Percentiles rank a stretch among this genome's conserved stretches.
phyloP scores from a whole-genome alignment of 768 basidiomycete genomes.

The Auricularia sp. region DNA sequence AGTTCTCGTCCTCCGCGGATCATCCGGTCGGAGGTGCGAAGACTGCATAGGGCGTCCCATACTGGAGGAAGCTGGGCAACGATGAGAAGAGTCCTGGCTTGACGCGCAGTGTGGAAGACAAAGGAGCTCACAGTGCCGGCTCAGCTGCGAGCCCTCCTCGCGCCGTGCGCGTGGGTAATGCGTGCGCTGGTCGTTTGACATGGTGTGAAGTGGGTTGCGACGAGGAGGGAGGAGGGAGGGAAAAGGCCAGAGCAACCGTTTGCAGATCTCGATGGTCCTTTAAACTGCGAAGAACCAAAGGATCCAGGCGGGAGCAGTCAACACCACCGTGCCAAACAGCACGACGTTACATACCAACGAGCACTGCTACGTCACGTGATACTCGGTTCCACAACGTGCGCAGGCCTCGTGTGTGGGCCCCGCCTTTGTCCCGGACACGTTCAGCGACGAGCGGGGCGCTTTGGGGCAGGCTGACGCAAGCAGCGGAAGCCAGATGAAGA shows the following conservation, averaged over 20 bases:
- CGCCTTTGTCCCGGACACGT: background rate
- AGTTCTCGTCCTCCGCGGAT: background rate
- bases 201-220: background rate
- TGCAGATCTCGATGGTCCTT: background rate
- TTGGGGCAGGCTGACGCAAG: background rate
- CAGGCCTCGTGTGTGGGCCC: background rate
- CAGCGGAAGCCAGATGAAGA: background rate
- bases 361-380: background rate
- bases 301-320: background rate
- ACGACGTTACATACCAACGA: background rate
- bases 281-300: background rate
- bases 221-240: background rate
- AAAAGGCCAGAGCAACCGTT: background rate
- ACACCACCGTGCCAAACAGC: background rate
- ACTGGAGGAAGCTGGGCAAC: background rate
- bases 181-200: background rate
- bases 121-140: background rate
- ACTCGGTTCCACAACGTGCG: background rate
- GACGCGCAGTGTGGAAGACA: background rate
- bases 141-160: background rate
- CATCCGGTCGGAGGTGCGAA: background rate
- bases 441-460: background rate
- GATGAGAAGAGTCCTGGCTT: background rate
- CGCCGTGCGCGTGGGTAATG: background rate
- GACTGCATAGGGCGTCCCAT: background rate